A percentile compares a stretch with the other conserved stretches of the same genome.
Evolutionary conservation across 2,329 filamentous ascomycete genomes (phyloP).

Genomic region (Teratosphaeria nubilosa): DNA sequence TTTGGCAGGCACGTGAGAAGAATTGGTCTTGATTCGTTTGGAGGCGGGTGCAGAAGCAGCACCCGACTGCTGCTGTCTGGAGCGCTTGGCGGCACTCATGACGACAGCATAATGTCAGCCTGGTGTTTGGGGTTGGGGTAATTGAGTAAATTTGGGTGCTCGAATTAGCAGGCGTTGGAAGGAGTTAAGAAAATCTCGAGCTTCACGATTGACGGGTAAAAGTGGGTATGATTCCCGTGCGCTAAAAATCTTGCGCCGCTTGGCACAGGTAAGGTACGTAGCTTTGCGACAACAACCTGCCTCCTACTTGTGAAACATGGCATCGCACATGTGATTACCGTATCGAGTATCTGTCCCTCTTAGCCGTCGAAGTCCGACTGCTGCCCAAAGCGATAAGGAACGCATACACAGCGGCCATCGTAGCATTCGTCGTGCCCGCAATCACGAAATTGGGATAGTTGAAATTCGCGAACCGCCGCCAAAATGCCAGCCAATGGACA

Average conservation of each 20-base stretch:
- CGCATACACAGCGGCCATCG: background rate
- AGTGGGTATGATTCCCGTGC: background rate
- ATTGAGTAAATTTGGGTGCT: background rate
- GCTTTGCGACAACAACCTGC: background rate
- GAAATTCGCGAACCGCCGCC: background rate
- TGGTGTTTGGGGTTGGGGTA: background rate
- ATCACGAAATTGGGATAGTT: background rate
- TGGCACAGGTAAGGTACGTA: background rate
- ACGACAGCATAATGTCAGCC: slow-evolving; percentile 16
- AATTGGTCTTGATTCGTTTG: slow-evolving; percentile 25
- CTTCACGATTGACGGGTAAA: background rate
- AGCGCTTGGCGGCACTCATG: slow-evolving; percentile 28
- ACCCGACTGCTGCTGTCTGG: slow-evolving; percentile 19
- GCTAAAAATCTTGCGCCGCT: background rate
- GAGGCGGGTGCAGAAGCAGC: slow-evolving; percentile 18
- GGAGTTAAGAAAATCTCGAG: background rate
- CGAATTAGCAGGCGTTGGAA: background rate
- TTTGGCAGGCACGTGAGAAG: slow-evolving; percentile 21
- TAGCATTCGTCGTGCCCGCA: background rate
- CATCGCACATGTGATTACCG: background rate
- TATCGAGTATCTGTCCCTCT: background rate
- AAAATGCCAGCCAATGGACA: slow-evolving; percentile 1
- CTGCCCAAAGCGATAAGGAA: background rate
- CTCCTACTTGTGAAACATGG: background rate
- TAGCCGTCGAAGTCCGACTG: background rate